Evolutionary conservation across 352 stramenopile species (phyloP).

Genomic region (Blastocystis sp.): DNA sequence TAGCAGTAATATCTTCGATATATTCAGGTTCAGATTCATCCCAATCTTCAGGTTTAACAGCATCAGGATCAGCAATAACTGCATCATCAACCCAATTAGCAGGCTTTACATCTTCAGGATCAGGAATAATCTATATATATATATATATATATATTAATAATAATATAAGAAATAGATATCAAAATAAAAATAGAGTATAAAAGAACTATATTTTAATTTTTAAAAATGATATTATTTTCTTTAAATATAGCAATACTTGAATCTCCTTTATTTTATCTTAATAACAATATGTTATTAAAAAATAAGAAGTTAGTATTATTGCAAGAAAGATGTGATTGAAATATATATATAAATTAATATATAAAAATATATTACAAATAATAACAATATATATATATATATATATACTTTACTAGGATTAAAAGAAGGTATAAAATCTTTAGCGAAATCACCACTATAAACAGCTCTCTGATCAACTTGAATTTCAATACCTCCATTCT

Average conservation of each 20-base stretch:
- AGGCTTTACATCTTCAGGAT: constrained; percentile 67
- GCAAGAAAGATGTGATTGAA: too few relatives aligned
- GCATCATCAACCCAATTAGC: constrained; percentile 65
- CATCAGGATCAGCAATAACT: constrained; percentile 60
- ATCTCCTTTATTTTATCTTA: too few relatives aligned
- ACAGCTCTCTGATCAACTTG: constrained; percentile 64
- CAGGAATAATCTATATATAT: constrained; percentile 53
- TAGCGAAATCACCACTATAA: constrained; percentile 54
- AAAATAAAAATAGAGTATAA: too few relatives aligned
- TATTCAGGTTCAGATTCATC: constrained; percentile 64
- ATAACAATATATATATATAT: too few relatives aligned
- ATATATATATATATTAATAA: neutral
- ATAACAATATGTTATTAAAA: too few relatives aligned
- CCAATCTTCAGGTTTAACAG: constrained; percentile 68
- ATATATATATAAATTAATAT: too few relatives aligned
- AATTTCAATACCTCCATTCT: constrained; percentile 66
- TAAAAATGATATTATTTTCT: too few relatives aligned
- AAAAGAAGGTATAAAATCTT: constrained; percentile 59
- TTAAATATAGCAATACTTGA: too few relatives aligned
- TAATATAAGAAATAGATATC: neutral
- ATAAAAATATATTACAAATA: too few relatives aligned
- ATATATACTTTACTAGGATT: constrained; percentile 61
- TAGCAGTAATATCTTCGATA: constrained; percentile 59
- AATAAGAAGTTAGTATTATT: too few relatives aligned
- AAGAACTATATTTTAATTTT: too few relatives aligned